Evolutionary conservation across 306 rosid species (phyloP).

Genomic region (Pyrus betulifolia): DNA sequence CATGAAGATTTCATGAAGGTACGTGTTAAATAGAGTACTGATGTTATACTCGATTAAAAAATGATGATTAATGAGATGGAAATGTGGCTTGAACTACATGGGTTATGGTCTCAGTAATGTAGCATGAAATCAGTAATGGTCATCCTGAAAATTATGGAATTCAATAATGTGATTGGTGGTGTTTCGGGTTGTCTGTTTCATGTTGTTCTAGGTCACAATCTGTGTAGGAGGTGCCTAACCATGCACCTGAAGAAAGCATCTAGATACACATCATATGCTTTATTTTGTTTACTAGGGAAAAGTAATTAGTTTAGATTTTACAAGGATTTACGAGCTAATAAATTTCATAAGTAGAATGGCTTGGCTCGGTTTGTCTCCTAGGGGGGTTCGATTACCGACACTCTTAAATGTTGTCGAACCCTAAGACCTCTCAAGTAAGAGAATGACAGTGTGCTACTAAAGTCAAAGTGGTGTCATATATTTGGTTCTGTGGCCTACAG

Average conservation of each 20-base stretch:
- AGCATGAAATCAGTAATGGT: neutral
- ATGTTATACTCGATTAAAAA: neutral
- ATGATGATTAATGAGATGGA: neutral
- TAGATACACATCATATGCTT: neutral
- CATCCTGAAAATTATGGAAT: neutral
- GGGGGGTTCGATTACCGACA: neutral
- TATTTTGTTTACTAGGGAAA: neutral
- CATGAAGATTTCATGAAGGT: conserved; percentile 99
- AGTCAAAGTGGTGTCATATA: neutral
- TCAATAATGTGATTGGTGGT: neutral
- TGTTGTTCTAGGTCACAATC: neutral
- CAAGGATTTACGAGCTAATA: neutral
- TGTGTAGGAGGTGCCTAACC: neutral
- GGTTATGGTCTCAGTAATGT: neutral
- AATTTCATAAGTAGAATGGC: neutral
- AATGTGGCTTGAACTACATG: neutral
- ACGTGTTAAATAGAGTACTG: neutral
- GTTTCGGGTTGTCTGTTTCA: neutral
- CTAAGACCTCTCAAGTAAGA: neutral
- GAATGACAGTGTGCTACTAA: neutral
- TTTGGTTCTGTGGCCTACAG: neutral
- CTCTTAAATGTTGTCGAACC: neutral
- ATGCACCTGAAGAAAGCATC: neutral
- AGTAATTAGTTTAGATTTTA: neutral
- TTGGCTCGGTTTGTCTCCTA: neutral